These are phyloP conservation scores for Teunomyces tritomae DNA, from an alignment of 805 yeast genomes.

Conservation along the genomic window DNA sequence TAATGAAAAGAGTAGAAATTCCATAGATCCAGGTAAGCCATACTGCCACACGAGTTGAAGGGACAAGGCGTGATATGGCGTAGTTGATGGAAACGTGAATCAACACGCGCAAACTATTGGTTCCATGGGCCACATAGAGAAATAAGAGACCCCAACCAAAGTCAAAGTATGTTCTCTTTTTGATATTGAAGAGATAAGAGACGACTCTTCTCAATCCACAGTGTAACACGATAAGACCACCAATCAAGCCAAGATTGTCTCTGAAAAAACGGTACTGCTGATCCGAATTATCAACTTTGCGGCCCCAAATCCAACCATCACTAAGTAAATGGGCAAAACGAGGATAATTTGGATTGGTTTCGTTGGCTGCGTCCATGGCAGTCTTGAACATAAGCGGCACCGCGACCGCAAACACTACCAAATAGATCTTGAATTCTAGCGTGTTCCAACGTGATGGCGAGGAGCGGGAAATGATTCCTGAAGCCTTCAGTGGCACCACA, in stretches of 20 bases:
- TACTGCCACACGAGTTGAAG: slow-evolving; percentile 38
- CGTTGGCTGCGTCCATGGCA: slow-evolving; percentile 77
- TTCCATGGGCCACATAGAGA: slow-evolving; percentile 75
- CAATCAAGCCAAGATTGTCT: slow-evolving; percentile 66
- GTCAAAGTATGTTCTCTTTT: slow-evolving; percentile 64
- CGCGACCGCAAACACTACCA: slow-evolving; percentile 57
- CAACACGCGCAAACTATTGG: slow-evolving; percentile 60
- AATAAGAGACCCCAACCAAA: slow-evolving; percentile 67
- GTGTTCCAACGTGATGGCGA: slow-evolving; percentile 69
- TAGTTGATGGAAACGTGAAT: slow-evolving; percentile 57
- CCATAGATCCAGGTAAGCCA: slow-evolving; percentile 73
- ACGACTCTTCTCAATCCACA: slow-evolving; percentile 43
- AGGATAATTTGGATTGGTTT: slow-evolving; percentile 69
- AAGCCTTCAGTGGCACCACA: slow-evolving; percentile 28
- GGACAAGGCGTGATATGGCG: slow-evolving; percentile 40
- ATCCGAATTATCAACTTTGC: slow-evolving; percentile 92
- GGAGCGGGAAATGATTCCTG: slow-evolving; percentile 29
- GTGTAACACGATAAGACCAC: slow-evolving; percentile 57
- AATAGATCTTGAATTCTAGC: slow-evolving; percentile 69
- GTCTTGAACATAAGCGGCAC: slow-evolving; percentile 83
- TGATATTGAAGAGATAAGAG: slow-evolving; percentile 11
- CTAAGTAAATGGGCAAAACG: slow-evolving; percentile 59
- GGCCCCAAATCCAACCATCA: slow-evolving; percentile 86
- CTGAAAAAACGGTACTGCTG: slow-evolving; percentile 85
- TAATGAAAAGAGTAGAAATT: slow-evolving; percentile 70